phyloP scores from a whole-genome alignment of 768 basidiomycete species.

The Mycena amicta region DNA sequence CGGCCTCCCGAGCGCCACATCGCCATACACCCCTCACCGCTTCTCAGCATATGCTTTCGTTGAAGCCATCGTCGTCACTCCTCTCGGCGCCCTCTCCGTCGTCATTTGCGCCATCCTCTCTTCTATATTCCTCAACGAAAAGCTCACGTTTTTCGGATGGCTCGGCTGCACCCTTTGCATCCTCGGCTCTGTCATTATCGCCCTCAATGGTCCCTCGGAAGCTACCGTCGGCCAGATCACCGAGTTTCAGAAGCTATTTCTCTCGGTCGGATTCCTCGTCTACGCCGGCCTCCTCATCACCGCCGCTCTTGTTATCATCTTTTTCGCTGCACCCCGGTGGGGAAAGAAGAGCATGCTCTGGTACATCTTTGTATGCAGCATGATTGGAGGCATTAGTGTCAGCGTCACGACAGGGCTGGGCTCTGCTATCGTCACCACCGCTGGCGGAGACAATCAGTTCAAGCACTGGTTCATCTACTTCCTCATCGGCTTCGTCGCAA shows the following conservation, averaged over 20 bases:
- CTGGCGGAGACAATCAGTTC: conserved; percentile 84
- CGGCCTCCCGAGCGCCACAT: conserved; percentile 25
- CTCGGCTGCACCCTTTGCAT: conserved; percentile 91
- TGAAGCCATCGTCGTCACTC: conserved; percentile 95
- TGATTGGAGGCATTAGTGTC: conserved; percentile 95
- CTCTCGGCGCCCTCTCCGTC: conserved; percentile 93
- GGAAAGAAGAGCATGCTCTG: conserved; percentile 94
- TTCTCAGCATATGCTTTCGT: conserved; percentile 80
- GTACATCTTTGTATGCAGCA: conserved; percentile 92
- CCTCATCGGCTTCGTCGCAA: conserved; percentile 75
- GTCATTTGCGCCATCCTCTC: conserved; percentile 94
- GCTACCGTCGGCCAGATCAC: conserved; percentile 66
- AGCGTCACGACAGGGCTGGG: conserved; percentile 95
- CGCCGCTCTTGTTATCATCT: conserved; percentile 67
- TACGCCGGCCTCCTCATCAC: conserved; percentile 67
- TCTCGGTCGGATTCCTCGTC: conserved; percentile 80
- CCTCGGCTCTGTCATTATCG: conserved; percentile 86
- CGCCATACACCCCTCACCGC: neutral
- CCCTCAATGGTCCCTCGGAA: conserved; percentile 77
- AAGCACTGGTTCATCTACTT: conserved; percentile 93
- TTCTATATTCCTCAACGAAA: conserved; percentile 91
- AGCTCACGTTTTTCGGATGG: conserved; percentile 95
- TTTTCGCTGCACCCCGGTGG: conserved; percentile 82
- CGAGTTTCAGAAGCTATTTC: conserved; percentile 77
- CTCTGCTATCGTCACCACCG: conserved; percentile 82